Evolutionary conservation across 2,329 filamentous ascomycete genomes (phyloP).

Genomic region (Parascedosporium putredinis): DNA sequence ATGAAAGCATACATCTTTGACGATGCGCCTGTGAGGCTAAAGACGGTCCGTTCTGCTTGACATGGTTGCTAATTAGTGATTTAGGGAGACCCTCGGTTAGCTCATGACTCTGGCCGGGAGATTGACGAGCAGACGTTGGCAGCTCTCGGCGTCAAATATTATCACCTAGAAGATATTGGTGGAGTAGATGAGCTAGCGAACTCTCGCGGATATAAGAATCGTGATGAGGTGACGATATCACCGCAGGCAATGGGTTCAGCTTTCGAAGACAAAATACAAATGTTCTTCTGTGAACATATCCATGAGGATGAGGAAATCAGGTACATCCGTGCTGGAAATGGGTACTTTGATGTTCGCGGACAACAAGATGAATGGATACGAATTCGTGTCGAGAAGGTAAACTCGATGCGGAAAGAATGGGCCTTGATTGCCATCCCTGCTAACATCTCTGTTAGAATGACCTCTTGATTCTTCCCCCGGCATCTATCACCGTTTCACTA

Average conservation of each 20-base stretch:
- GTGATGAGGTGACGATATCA: slow-evolving; percentile 85
- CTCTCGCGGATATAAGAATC: slow-evolving; percentile 80
- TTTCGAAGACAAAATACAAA: slow-evolving; percentile 90
- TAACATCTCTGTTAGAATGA: slow-evolving; percentile 41
- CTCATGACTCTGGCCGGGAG: slow-evolving; percentile 72
- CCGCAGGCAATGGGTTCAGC: slow-evolving; percentile 72
- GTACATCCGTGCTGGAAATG: slow-evolving; percentile 79
- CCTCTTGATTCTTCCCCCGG: slow-evolving; percentile 86
- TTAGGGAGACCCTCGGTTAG: slow-evolving; percentile 85
- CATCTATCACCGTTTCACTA: slow-evolving; percentile 97
- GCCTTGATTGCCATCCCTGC: background rate
- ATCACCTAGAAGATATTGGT: slow-evolving; percentile 50
- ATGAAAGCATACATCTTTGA: slow-evolving; percentile 53
- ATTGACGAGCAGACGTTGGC: slow-evolving; percentile 57
- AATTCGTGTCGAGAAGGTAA: slow-evolving; percentile 67
- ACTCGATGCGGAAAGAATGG: slow-evolving; percentile 3
- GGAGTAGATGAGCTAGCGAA: slow-evolving; percentile 65
- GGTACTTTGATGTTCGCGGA: slow-evolving; percentile 87
- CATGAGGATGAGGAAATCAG: slow-evolving; percentile 98
- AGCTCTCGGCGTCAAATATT: slow-evolving; percentile 72
- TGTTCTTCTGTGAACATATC: slow-evolving; percentile 89
- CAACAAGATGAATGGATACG: slow-evolving; percentile 81
- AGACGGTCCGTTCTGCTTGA: slow-evolving; percentile 1
- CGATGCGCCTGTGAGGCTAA: slow-evolving; percentile 36
- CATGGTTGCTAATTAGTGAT: background rate